A percentile compares a stretch with the other conserved stretches of the same genome.
phyloP scores from a whole-genome alignment of 306 rosid genomes.

The Pyrus communis region DNA sequence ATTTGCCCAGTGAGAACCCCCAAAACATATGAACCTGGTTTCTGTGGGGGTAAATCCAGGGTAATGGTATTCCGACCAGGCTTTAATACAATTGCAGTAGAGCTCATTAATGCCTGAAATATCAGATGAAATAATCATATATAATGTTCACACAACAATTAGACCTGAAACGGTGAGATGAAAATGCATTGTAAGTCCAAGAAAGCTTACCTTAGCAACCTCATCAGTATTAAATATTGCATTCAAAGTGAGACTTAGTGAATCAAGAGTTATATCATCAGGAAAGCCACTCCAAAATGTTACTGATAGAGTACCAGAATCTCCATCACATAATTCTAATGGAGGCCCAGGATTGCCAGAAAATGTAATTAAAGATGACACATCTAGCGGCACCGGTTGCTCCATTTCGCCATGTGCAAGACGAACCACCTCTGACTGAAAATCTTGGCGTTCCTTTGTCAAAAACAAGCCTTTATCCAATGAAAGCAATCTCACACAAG shows the following conservation, averaged over 20 bases:
- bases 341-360: conserved; percentile 97
- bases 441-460: conserved; percentile 81
- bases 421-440: conserved; percentile 76
- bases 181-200: conserved; percentile 20
- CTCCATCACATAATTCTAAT: conserved; percentile 82
- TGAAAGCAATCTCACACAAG: conserved; percentile 94
- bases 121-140: conserved; percentile 18
- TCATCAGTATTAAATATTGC: conserved; percentile 84
- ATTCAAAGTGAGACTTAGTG: conserved; percentile 79
- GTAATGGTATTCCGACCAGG: conserved; percentile 90
- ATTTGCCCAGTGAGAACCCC: conserved; percentile 96
- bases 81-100: conserved; percentile 64
- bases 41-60: conserved; percentile 87
- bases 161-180: conserved; percentile 5
- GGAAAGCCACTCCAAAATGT: conserved; percentile 97
- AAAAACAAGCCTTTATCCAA: conserved; percentile 83
- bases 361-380: conserved; percentile 86
- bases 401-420: conserved; percentile 97
- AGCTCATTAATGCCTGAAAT: conserved; percentile 72
- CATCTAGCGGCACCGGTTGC: conserved; percentile 92
- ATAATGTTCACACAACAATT: conserved; percentile 6
- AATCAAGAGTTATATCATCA: conserved; percentile 89
- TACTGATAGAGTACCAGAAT: conserved; percentile 82
- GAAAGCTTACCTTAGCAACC: conserved; percentile 72
- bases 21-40: conserved; percentile 95